These are phyloP conservation scores for Verticillium nonalfalfae DNA, from an alignment of 2,329 filamentous ascomycete genomes.

Conservation along the genomic window DNA sequence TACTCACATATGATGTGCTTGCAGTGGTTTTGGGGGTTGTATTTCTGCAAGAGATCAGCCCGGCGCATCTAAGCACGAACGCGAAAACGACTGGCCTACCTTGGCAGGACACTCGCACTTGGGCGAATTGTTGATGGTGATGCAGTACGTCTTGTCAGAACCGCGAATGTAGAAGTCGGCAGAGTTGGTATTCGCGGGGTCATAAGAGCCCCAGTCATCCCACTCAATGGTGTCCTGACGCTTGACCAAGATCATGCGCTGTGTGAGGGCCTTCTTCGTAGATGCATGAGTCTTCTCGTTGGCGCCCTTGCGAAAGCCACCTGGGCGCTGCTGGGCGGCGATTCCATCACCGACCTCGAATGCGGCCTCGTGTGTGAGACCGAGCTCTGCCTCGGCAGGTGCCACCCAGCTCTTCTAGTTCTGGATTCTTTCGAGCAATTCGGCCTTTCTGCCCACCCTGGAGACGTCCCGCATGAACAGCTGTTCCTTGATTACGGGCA, in stretches of 20 bases:
- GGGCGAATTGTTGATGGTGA: neutral
- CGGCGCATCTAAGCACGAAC: neutral
- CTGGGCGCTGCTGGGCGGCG: neutral
- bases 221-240: neutral
- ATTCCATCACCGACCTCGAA: neutral
- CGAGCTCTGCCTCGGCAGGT: neutral
- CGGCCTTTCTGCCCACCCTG: conserved; percentile 1
- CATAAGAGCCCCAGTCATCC: neutral
- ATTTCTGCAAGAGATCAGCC: conserved; percentile 1
- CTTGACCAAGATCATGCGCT: conserved; percentile 6
- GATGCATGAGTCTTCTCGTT: neutral
- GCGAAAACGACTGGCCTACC: neutral
- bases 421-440: conserved; percentile 4
- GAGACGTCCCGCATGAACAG: conserved; percentile 4
- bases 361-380: neutral
- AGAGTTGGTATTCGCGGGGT: neutral
- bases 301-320: neutral
- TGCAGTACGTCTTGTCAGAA: neutral
- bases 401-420: conserved; percentile 1
- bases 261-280: conserved; percentile 2
- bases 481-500: conserved; percentile 9
- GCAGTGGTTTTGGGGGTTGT: conserved; percentile 4
- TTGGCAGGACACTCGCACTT: conserved; percentile 4
- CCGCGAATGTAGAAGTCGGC: conserved; percentile 1
- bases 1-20: conserved; percentile 10